Evolutionary conservation across 768 basidiomycete species (phyloP).

Genomic region (Botryobasidium botryosum): DNA sequence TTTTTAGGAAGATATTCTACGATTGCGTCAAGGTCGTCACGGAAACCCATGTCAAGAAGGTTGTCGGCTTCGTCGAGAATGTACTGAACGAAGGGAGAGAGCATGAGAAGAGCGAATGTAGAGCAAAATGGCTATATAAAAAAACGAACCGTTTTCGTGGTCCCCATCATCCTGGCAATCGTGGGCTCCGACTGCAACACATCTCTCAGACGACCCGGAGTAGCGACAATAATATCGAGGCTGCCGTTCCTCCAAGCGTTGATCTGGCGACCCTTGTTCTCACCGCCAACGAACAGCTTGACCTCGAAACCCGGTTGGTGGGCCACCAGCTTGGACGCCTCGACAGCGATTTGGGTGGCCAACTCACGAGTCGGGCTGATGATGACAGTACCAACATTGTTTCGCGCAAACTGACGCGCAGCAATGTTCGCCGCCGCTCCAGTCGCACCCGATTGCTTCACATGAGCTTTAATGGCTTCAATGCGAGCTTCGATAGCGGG

Average conservation of each 20-base stretch:
- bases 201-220: conserved; percentile 77
- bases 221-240: conserved; percentile 74
- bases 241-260: conserved; percentile 43
- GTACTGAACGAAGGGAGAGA: conserved; percentile 29
- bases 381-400: conserved; percentile 52
- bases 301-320: conserved; percentile 52
- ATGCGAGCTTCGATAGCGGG: conserved; percentile 70
- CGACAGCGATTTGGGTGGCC: conserved; percentile 77
- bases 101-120: not conserved
- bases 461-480: conserved; percentile 33
- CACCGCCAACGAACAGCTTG: conserved; percentile 62
- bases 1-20: conserved; percentile 38
- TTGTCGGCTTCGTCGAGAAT: conserved; percentile 89
- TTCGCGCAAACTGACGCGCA: conserved; percentile 24
- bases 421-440: conserved; percentile 18
- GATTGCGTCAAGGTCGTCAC: conserved; percentile 67
- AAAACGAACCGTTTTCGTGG: not conserved
- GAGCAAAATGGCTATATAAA: not conserved
- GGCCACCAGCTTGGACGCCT: conserved; percentile 47
- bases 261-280: conserved; percentile 46
- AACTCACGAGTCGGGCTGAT: conserved; percentile 83
- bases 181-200: conserved; percentile 39
- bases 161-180: not conserved
- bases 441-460: conserved; percentile 25
- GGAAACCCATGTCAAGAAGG: conserved; percentile 83